These are phyloP conservation scores for Phytopythium boreale DNA, from an alignment of 352 stramenopile genomes.

Conservation along the genomic window DNA sequence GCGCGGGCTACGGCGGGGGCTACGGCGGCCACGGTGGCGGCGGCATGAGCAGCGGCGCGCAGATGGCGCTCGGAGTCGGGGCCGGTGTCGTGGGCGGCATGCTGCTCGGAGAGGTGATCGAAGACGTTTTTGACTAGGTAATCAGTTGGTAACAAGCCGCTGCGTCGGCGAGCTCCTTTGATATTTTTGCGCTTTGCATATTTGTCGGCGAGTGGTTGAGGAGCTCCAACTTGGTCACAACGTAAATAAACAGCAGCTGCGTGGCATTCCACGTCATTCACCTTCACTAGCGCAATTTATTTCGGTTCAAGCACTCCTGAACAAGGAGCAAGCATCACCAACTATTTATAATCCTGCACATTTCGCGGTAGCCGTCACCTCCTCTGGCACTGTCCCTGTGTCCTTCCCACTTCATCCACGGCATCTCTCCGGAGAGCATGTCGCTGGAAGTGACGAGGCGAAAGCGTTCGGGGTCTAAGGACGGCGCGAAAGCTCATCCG, in stretches of 20 bases:
- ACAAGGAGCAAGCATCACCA: too few relatives aligned
- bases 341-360: too few relatives aligned
- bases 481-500: not conserved
- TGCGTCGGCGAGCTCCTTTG: not conserved
- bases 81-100: slow-evolving; percentile 72
- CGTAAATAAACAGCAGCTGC: too few relatives aligned
- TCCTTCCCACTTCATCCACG: too few relatives aligned
- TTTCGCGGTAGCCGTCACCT: too few relatives aligned
- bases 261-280: too few relatives aligned
- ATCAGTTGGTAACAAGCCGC: not conserved
- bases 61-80: slow-evolving; percentile 68
- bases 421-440: not conserved
- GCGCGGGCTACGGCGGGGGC: slow-evolving; percentile 13
- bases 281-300: too few relatives aligned
- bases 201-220: not conserved
- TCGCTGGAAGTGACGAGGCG: not conserved
- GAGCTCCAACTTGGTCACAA: not conserved
- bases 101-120: slow-evolving; percentile 67
- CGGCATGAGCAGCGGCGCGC: slow-evolving; percentile 29
- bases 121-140: slow-evolving; percentile 47
- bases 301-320: too few relatives aligned
- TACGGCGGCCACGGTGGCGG: slow-evolving; percentile 17
- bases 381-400: too few relatives aligned
- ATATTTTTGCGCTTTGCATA: not conserved
- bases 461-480: not conserved